A percentile compares a stretch with the other conserved stretches of the same genome.
These are phyloP conservation scores for Alopecurus myosuroides DNA, from an alignment of 176 grass and related monocot species.

Conservation along the genomic window DNA sequence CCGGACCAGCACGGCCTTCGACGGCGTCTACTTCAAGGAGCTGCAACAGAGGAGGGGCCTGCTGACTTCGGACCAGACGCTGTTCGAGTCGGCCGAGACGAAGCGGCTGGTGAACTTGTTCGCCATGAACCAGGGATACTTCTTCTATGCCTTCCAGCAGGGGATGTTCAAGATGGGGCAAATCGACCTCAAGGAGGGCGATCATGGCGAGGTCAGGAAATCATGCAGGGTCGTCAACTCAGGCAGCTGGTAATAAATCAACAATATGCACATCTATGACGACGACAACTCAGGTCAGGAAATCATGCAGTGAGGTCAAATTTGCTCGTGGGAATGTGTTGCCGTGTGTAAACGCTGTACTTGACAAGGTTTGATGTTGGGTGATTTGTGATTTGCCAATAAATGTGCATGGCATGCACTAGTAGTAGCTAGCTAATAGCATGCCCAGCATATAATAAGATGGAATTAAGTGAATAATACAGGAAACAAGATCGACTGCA, in stretches of 20 bases:
- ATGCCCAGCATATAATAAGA: not conserved
- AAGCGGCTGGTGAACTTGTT: conserved; percentile 46
- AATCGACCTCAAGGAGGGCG: conserved; percentile 69
- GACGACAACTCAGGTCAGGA: too few species aligned
- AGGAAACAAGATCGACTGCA: not conserved
- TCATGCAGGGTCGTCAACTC: conserved; percentile 57
- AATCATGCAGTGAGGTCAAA: not conserved
- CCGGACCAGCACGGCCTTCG: conserved; percentile 48
- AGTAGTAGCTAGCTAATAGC: not conserved
- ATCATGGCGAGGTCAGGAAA: conserved; percentile 60
- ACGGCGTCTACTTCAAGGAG: conserved; percentile 63
- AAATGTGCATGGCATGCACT: not conserved
- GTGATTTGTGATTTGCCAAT: not conserved
- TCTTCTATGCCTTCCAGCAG: conserved; percentile 78
- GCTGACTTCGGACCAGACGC: conserved; percentile 70
- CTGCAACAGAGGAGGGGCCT: conserved; percentile 57
- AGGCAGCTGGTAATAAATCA: not conserved
- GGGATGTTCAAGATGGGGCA: conserved; percentile 89
- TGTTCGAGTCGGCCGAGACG: conserved; percentile 62
- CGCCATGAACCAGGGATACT: conserved; percentile 60
- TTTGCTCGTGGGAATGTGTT: not conserved
- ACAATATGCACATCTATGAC: not conserved
- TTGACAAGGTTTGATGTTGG: not conserved
- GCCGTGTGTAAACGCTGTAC: not conserved
- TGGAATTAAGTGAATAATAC: not conserved